Percentiles rank a stretch among this genome's conserved stretches.
Evolutionary conservation across 2,329 filamentous ascomycete species (phyloP).

Genomic region (Epichloe brachyelytri): DNA sequence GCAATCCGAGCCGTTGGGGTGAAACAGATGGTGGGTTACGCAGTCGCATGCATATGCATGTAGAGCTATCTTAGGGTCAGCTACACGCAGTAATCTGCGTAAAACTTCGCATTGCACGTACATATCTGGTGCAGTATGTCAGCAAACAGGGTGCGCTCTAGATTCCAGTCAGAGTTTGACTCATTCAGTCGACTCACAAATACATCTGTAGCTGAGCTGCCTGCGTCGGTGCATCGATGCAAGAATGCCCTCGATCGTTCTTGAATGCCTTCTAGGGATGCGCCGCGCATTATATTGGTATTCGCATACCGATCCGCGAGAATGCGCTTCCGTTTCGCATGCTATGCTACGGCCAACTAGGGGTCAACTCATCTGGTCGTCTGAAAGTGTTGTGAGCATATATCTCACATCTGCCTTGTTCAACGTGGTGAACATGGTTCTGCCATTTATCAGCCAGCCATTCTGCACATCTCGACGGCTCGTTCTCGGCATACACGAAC

Average conservation of each 20-base stretch:
- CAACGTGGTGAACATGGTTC: conserved; percentile 48
- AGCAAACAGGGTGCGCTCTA: neutral
- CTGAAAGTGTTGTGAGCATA: neutral
- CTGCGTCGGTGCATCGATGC: conserved; percentile 33
- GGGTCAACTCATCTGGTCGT: neutral
- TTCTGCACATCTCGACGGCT: neutral
- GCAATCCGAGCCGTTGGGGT: conserved; percentile 50
- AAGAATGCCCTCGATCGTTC: conserved; percentile 44
- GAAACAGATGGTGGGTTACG: conserved; percentile 56
- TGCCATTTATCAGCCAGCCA: conserved; percentile 10
- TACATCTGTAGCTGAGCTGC: conserved; percentile 28
- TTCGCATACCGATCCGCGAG: conserved; percentile 58
- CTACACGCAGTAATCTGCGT: neutral
- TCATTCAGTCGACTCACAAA: conserved; percentile 35
- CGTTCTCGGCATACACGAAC: conserved; percentile 19
- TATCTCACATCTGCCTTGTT: conserved; percentile 37
- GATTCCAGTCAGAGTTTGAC: neutral
- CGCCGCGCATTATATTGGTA: conserved; percentile 47
- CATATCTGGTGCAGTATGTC: conserved; percentile 1
- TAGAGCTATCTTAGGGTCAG: conserved; percentile 21
- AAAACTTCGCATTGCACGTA: neutral
- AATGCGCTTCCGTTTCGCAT: conserved; percentile 48
- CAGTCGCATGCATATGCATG: conserved; percentile 60
- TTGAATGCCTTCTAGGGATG: conserved; percentile 42
- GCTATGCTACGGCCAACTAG: conserved; percentile 40